These are phyloP conservation scores for Sugiyamaella qingdaonensis DNA, from an alignment of 805 yeast species.

Conservation along the genomic window DNA sequence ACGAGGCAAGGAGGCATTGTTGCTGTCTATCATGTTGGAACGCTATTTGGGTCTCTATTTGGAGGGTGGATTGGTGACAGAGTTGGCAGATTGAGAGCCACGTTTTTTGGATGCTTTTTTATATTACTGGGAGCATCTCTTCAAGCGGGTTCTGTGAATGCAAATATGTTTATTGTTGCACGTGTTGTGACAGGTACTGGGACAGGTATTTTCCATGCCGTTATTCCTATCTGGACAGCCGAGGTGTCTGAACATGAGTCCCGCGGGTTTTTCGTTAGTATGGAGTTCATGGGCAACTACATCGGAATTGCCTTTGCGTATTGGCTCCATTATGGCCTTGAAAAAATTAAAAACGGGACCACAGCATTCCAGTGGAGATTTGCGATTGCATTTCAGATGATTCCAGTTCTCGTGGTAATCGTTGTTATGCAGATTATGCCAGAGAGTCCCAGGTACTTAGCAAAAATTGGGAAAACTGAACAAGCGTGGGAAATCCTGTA, in stretches of 20 bases:
- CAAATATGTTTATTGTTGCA: conserved; percentile 63
- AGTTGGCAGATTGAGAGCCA: conserved; percentile 55
- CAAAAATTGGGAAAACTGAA: conserved; percentile 1
- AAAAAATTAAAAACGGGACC: conserved; percentile 38
- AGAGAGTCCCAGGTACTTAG: conserved; percentile 13
- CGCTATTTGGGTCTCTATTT: conserved; percentile 50
- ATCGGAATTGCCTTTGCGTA: conserved; percentile 31
- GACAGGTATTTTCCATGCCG: conserved; percentile 22
- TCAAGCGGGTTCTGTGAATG: conserved; percentile 58
- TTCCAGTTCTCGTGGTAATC: conserved; percentile 40
- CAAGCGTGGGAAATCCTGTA: conserved; percentile 9
- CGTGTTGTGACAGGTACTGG: conserved; percentile 44
- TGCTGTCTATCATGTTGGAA: conserved; percentile 33
- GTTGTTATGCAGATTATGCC: conserved; percentile 48
- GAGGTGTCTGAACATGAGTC: conserved; percentile 74
- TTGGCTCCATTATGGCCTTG: conserved; percentile 23
- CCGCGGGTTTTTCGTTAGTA: conserved; percentile 49
- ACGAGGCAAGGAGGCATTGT: conserved; percentile 32
- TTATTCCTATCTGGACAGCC: conserved; percentile 70
- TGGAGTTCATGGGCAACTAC: conserved; percentile 23
- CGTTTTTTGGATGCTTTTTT: conserved; percentile 50
- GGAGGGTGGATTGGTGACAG: conserved; percentile 54
- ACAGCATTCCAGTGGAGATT: conserved; percentile 45
- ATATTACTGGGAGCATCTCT: conserved; percentile 63
- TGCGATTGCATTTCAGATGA: conserved; percentile 19